Conservation (phyloP, 305 asterid genomes). For the Fraxinus ornus region DNA sequence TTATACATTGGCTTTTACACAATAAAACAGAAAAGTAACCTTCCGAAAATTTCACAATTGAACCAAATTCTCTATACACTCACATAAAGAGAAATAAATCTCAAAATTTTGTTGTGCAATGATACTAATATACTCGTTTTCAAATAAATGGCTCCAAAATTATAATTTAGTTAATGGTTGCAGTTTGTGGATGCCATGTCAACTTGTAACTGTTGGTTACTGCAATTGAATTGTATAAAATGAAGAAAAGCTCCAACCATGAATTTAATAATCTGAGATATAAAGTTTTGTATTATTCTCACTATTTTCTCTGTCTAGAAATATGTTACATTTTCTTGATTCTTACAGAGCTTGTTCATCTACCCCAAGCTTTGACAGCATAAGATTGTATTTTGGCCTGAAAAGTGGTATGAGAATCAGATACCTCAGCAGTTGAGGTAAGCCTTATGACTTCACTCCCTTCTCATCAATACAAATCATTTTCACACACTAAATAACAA, state of each 20-base stretch:
- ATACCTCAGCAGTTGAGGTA: background rate
- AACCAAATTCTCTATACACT: background rate
- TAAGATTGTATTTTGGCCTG: background rate
- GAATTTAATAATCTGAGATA: background rate
- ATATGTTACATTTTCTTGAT: background rate
- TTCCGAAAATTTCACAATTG: background rate
- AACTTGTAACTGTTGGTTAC: background rate
- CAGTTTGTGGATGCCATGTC: background rate
- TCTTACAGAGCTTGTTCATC: background rate
- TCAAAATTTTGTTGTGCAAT: background rate
- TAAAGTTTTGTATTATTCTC: background rate
- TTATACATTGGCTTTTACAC: background rate
- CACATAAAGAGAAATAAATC: background rate
- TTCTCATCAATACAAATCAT: background rate
- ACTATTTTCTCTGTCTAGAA: background rate
- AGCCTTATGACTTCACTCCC: background rate
- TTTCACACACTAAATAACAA: background rate
- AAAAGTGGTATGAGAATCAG: background rate
- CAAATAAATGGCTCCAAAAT: background rate
- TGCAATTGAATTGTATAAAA: background rate
- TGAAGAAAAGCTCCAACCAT: background rate
- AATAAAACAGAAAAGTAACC: background rate
- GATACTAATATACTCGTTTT: background rate
- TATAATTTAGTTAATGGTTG: background rate
- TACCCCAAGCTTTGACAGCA: background rate